Conservation (phyloP, 257 asterid species). For the Cinchona pubescens region DNA sequence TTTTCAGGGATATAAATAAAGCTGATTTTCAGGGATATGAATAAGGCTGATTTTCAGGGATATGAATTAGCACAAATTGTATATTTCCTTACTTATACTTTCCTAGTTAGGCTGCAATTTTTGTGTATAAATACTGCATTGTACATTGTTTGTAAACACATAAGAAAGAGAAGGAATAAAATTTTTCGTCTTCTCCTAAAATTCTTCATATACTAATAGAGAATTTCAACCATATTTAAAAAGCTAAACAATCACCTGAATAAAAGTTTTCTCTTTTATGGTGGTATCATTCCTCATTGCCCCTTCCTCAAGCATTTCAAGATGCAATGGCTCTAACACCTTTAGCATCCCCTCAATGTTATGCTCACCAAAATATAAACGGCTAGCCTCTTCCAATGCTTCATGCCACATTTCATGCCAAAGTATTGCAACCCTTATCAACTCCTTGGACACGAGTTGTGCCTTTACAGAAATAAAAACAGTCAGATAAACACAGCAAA, state of each 20-base stretch:
- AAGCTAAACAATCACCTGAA: constrained; percentile 62
- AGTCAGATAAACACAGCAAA: constrained; percentile 30
- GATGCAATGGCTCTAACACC: constrained; percentile 91
- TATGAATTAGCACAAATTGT: no score
- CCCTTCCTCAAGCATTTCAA: constrained; percentile 95
- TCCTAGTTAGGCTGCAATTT: no score
- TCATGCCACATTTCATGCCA: constrained; percentile 99
- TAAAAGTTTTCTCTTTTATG: constrained; percentile 79
- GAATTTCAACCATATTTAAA: constrained; percentile 8
- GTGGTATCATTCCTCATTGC: constrained; percentile 77
- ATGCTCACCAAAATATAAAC: constrained; percentile 94
- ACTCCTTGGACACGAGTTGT: constrained; percentile 95
- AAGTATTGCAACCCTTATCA: constrained; percentile 95
- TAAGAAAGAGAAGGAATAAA: no score
- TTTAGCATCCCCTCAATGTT: constrained; percentile 96
- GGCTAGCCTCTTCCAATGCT: constrained; percentile 98
- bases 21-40: no score
- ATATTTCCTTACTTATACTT: no score
- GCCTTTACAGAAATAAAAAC: constrained; percentile 52
- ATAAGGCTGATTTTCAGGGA: no score
- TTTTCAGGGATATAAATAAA: no score
- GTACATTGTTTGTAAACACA: no score
- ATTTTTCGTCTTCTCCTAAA: no score
- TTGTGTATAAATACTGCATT: no score
- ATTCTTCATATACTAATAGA: neutral